phyloP scores from a whole-genome alignment of 768 basidiomycete genomes.

The Lentinula raphanica region DNA sequence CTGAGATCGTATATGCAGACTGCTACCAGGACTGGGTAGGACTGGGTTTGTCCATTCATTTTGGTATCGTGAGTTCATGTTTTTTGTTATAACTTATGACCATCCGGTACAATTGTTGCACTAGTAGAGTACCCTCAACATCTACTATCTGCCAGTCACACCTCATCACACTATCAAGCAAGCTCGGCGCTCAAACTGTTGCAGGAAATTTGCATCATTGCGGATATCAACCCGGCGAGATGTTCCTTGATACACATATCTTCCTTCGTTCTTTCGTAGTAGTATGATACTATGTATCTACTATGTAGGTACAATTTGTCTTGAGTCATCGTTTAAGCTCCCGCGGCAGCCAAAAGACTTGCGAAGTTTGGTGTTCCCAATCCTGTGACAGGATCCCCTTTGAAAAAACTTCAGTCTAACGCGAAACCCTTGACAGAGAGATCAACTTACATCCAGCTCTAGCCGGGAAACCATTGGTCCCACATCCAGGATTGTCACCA shows the following conservation, averaged over 20 bases:
- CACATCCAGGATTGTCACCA: constrained; percentile 40
- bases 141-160: too few species aligned
- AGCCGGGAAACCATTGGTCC: constrained; percentile 24
- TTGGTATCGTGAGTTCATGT: too few species aligned
- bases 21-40: too few species aligned
- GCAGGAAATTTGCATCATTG: too few species aligned
- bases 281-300: background rate
- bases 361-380: constrained; percentile 35
- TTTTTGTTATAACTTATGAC: too few species aligned
- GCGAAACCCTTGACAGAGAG: background rate
- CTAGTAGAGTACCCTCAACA: too few species aligned
- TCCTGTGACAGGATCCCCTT: constrained; percentile 27
- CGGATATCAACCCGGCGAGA: too few species aligned
- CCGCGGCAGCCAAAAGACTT: constrained; percentile 10
- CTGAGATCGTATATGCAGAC: too few species aligned
- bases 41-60: too few species aligned
- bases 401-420: background rate
- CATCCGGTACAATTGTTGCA: too few species aligned
- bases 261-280: background rate
- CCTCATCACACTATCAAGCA: too few species aligned
- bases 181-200: too few species aligned
- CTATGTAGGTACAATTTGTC: background rate
- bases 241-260: background rate
- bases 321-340: background rate
- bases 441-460: constrained; percentile 25